Base-by-base conservation (phyloP, 2,329 filamentous ascomycete genomes). In the Escovopsis sp. region DNA sequence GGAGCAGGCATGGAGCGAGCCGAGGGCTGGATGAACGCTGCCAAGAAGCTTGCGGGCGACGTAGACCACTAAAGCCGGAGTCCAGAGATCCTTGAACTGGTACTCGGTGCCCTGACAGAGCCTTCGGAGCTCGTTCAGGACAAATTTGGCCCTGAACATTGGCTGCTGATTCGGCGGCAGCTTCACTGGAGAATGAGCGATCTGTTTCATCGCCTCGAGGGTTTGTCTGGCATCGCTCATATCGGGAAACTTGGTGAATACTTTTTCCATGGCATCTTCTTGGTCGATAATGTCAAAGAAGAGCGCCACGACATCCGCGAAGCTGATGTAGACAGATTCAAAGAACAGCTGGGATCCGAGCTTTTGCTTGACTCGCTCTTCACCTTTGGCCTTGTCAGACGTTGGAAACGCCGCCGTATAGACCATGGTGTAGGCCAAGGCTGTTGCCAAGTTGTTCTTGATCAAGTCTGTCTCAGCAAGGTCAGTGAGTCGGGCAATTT, bases 121-220 rank as follows among this genome's bases (percentile, higher is more conserved):
- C 43, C 86, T 76, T 12, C 82, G 71, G 16, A 96, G 70, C 53
- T 91, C 79, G 46, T 81, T 74, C 10, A 81, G 66, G 4, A 98
- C 68, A 51, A 81, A 83, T 50, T 80, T 86, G 25, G 81, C 79
- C 49, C 74, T 81, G 62, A 95, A 96, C 41, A 77, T 79, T 3
- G 91, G 91, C 52, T 96, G 88, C 50, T 94, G 87, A 43, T 81
- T 84, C 10, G 80, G 68, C 3, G 86, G 82, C 7, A 95, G 64
- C 11, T 65, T 61, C 25, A 74, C 70, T 2, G 67, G 64, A 1
- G 87, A 87, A 48, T 79, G 67, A 27, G 82, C 76, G 48, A 80
- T 77, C 3, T 57, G 60, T 48, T 77, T 80, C 54, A 98, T 94
- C 25, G 75, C 69, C 13, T 66, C 64, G 61, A 94, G 72, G 27